Base-by-base conservation (phyloP, 208 protist species). In the Trypanosoma boissoni region DNA sequence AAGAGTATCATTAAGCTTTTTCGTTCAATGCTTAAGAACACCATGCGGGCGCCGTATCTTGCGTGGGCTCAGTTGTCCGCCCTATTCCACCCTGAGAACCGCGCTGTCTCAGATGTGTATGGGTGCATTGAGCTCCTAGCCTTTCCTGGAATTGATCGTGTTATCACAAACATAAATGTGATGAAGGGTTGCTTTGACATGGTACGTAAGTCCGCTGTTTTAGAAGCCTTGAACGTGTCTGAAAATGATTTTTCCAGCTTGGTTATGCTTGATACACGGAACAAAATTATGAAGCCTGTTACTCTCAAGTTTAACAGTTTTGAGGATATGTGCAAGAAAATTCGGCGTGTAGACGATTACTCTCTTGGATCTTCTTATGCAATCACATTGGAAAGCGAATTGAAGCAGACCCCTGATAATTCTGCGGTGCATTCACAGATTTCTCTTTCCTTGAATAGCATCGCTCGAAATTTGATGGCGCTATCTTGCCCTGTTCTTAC, bases 11-110 rank as follows among this genome's bases (percentile, higher is more conserved):
- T 92, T 48, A 73, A 79, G 29, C 60, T 71, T 50, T 50, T 91
- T 26, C 77, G 62, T 52, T 70, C 78, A 44, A 44, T 51, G 10
- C 66, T 76, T 51, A 69, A 69, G 21, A 58, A 86, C 52, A 90
- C 78, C 3, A 71, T 92, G 61, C 79, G 88, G n/a, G 85, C 85
- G 24, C 88, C 88, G 31, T 91, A 89, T 71, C 67, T 91, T 43
- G 82, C 82, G 23, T 95, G 88, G 85, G 88, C 83, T 37, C 88
- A 95, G 42, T 72, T 95, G 23, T 92, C 88, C 12, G 76, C 88
- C 43, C 86, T 89, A 34, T 76, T 80, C 52, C 72, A 78, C 2
- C 62, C 63, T 44, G 49, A 46, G 0, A 85, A 84, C 55, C 64
- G 56, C 0, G 57, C 75, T 32, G 63, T 76, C 16, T 88, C 78